Base-by-base conservation (phyloP, 495 filamentous ascomycete species). In the Astrothelium subdiscretum region DNA sequence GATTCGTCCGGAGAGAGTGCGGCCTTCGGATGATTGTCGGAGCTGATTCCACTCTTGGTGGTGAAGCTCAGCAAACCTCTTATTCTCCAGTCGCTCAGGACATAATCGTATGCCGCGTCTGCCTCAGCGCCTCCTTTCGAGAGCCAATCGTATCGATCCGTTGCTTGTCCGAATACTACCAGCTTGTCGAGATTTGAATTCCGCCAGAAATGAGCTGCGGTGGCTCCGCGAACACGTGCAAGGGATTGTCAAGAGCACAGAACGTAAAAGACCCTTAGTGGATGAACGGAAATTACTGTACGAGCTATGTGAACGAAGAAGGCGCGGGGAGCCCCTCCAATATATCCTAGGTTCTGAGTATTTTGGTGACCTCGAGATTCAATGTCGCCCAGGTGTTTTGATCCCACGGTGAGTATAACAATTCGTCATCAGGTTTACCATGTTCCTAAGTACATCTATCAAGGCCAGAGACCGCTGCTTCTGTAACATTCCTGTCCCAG, bases 291-390 rank as follows among this genome's bases (percentile, higher is more conserved):
- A 20, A 3, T 24, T 69, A 20, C 57, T 75, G 44, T 48, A 58
- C 18, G 32, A 26, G 1, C 61, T 70, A 20, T 90, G 85, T 61
- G 61, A 70, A 13, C 68, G 79, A 38, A 79, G 94, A 42, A 79
- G 82, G 2, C 72, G 64, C 31, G 91, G 91, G 1, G 74, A 80
- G 40, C 94, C 94, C 0, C 75, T 98, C 6, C 94, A 97, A 69
- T 98, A 97, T 69, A 81, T 97, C 12, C 77, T 98, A 2, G 91
- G 91, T 0, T 84, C 84, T 18, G 92, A 97, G 69, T 92, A 88
- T 13, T 97, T 98, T 70, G 92, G 91, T 0, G 76, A 85, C 2
- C 72, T 96, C 13, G 85, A 92, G 43, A 88, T 98, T n/a, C 73
- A 79, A 42, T 95, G 90, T 66, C 73, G 75, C 38, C 80, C 76